These are phyloP conservation scores for Auriscalpium microsporum DNA, from an alignment of 768 basidiomycete genomes.

Conservation along the genomic window DNA sequence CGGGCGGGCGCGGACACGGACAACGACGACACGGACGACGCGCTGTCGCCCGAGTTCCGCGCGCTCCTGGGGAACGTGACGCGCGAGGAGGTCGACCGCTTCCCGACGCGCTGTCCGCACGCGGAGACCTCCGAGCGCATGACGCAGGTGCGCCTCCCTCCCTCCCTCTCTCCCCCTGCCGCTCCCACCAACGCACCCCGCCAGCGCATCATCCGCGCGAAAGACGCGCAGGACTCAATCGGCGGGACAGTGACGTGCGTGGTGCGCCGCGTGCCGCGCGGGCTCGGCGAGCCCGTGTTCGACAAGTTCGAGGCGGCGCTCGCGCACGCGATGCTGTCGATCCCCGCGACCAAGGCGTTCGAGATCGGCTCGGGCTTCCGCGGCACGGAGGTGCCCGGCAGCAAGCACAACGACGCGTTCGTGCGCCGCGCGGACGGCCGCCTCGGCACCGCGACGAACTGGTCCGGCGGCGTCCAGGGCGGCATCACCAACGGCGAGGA, in stretches of 20 bases:
- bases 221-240: constrained; percentile 86
- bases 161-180: not conserved
- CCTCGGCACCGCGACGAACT: constrained; percentile 83
- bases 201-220: constrained; percentile 90
- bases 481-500: constrained; percentile 97
- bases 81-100: constrained; percentile 81
- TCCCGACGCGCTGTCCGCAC: constrained; percentile 86
- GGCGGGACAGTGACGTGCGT: constrained; percentile 98
- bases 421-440: constrained; percentile 52
- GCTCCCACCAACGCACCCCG: constrained; percentile 1
- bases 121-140: constrained; percentile 81
- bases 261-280: constrained; percentile 81
- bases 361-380: constrained; percentile 96
- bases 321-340: constrained; percentile 97
- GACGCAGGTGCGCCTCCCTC: constrained; percentile 55
- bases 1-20: constrained; percentile 40
- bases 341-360: constrained; percentile 97
- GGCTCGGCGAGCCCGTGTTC: constrained; percentile 95
- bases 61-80: constrained; percentile 71
- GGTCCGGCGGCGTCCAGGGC: constrained; percentile 96
- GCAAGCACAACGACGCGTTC: constrained; percentile 90
- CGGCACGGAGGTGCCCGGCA: constrained; percentile 89
- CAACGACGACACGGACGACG: constrained; percentile 56
- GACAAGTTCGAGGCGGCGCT: constrained; percentile 97
- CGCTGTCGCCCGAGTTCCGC: constrained; percentile 76